These are phyloP conservation scores for Zalaria sp. DNA, from an alignment of 2,329 filamentous ascomycete genomes.

Conservation along the genomic window DNA sequence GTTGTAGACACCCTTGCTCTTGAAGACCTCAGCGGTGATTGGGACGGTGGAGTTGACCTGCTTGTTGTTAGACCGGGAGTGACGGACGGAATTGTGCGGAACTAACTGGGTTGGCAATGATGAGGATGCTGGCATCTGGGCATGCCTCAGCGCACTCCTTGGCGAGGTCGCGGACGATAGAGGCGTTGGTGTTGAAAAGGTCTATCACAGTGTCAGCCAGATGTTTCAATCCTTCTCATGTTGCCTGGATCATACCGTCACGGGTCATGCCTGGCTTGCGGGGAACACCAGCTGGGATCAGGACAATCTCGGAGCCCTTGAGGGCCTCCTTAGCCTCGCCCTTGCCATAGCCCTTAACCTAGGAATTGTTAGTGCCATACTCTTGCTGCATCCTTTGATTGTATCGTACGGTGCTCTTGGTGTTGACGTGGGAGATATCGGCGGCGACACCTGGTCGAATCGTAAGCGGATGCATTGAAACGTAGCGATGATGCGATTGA, in stretches of 20 bases:
- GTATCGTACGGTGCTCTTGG: slow-evolving; percentile 58
- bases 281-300: slow-evolving; percentile 96
- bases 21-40: slow-evolving; percentile 95
- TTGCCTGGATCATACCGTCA: slow-evolving; percentile 45
- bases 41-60: slow-evolving; percentile 96
- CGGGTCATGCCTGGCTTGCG: slow-evolving; percentile 99
- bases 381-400: background rate
- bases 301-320: slow-evolving; percentile 80
- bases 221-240: background rate
- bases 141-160: slow-evolving; percentile 81
- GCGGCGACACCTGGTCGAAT: slow-evolving; percentile 69
- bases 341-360: slow-evolving; percentile 79
- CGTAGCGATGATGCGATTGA: background rate
- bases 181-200: slow-evolving; percentile 99
- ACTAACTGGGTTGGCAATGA: slow-evolving; percentile 89
- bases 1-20: slow-evolving; percentile 91
- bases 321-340: slow-evolving; percentile 62
- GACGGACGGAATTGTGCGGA: background rate
- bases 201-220: slow-evolving; percentile 35
- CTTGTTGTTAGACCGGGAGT: slow-evolving; percentile 4
- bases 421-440: slow-evolving; percentile 98
- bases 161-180: slow-evolving; percentile 95
- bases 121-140: slow-evolving; percentile 86
- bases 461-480: no score
- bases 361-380: slow-evolving; percentile 2